Percentiles rank a stretch among this genome's conserved stretches.
Evolutionary conservation across 768 basidiomycete species (phyloP).

Genomic region (Fibroporia radiculosa): DNA sequence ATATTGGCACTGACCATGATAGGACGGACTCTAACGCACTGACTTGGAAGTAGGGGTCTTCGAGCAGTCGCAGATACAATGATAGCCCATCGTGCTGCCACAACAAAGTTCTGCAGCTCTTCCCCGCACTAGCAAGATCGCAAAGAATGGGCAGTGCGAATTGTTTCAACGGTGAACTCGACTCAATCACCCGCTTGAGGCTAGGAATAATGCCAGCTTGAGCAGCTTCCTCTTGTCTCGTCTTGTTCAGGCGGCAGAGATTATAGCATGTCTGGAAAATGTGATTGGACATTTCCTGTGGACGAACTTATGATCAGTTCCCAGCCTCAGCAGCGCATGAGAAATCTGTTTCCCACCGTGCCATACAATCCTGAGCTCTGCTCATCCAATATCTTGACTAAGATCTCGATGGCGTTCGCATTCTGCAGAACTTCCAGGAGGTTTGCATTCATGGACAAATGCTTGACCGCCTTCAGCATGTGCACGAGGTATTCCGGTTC

Average conservation of each 20-base stretch:
- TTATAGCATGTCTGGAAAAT: conserved; percentile 98
- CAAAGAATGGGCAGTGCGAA: conserved; percentile 96
- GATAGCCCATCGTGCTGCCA: conserved; percentile 92
- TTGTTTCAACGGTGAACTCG: conserved; percentile 88
- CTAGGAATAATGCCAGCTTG: conserved; percentile 92
- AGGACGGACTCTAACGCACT: conserved; percentile 86
- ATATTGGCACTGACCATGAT: conserved; percentile 56
- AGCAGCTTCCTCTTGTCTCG: conserved; percentile 93
- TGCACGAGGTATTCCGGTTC: conserved; percentile 84
- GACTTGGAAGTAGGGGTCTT: conserved; percentile 88
- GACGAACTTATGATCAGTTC: not conserved
- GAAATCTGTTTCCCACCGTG: conserved; percentile 44
- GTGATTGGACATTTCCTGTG: conserved; percentile 92
- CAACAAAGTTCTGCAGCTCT: conserved; percentile 79
- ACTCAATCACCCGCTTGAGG: conserved; percentile 81
- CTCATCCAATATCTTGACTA: conserved; percentile 80
- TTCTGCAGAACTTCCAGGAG: conserved; percentile 92
- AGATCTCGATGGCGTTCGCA: conserved; percentile 87
- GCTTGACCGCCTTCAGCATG: conserved; percentile 92
- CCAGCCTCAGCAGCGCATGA: not conserved
- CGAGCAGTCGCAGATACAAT: conserved; percentile 71
- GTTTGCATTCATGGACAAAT: conserved; percentile 88
- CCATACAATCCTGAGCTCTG: conserved; percentile 71
- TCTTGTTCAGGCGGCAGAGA: conserved; percentile 90
- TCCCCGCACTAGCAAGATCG: conserved; percentile 91